These are phyloP conservation scores for Aschersonia sp. DNA, from an alignment of 2,329 filamentous ascomycete species.

Conservation along the genomic window DNA sequence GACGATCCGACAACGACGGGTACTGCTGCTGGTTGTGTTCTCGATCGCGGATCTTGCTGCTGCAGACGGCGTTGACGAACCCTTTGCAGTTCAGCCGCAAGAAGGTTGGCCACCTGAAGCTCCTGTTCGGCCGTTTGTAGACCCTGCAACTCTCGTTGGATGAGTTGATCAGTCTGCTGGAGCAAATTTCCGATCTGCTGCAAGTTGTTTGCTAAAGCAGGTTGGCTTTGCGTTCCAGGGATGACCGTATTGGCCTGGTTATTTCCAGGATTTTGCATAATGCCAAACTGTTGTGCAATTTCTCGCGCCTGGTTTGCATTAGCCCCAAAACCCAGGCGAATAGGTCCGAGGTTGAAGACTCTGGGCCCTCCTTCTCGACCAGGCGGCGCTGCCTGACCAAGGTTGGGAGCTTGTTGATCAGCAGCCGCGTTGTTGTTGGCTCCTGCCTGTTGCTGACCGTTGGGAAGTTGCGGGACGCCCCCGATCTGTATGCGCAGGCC, in stretches of 20 bases:
- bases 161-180: conserved; percentile 50
- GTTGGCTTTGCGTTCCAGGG: conserved; percentile 6
- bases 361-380: conserved; percentile 29
- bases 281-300: conserved; percentile 48
- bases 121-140: conserved; percentile 53
- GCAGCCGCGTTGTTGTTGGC: conserved; percentile 5
- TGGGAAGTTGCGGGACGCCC: conserved; percentile 7
- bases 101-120: conserved; percentile 48
- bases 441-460: conserved; percentile 1
- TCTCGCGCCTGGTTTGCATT: conserved; percentile 51
- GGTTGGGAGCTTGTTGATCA: conserved; percentile 4
- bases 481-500: conserved; percentile 17
- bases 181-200: conserved; percentile 44
- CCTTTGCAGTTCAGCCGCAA: conserved; percentile 53
- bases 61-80: conserved; percentile 39
- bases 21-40: conserved; percentile 1
- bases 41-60: conserved; percentile 1
- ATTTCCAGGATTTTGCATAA: conserved; percentile 17
- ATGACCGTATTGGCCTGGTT: conserved; percentile 7
- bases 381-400: conserved; percentile 7
- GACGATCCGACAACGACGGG: background rate
- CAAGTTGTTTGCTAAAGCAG: conserved; percentile 14
- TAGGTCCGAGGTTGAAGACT: conserved; percentile 59
- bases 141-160: conserved; percentile 50
- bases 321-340: conserved; percentile 66